Evolutionary conservation across 768 basidiomycete species (phyloP), one percentile per base, ranked within the genome.

Genomic region (Xerocomellus intermedius): DNA sequence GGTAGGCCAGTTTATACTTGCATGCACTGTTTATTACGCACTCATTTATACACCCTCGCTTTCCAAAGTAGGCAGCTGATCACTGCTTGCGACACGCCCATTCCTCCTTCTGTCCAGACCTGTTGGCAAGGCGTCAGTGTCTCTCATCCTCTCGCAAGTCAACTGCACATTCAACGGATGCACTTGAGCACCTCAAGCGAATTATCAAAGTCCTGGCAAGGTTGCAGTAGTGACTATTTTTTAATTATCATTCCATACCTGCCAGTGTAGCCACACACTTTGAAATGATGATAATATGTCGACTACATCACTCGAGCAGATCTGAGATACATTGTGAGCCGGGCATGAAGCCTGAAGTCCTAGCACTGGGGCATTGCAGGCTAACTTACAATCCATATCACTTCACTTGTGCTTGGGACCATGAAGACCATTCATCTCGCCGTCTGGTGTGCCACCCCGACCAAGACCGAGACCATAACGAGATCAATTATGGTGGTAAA

Each of bases 401-500:
- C 92, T 91, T 13, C 94, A 83, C 75, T 95, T 96, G 75, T 95
- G 94, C 75, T 96, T 96, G 48, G 93, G 84, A 42, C 94, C 94
- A 64, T 93, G 91, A 42, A 94, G 70, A 21, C 92, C 91, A 64
- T 91, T 92, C 84, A 93, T 90, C 72, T 94, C 94, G 52, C 83
- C 74, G 60, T 91, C 88, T 19, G 75, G 75, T 42, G 79, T 77
- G 39, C 74, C 65, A 16, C 77, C 74, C 36, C 89, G 81, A 32
- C 83, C 80, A 48, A 86, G 64, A 33, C 83, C 83, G 33, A 89
- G 70, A 37, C 89, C 89, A 59, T 91, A 92, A 60, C 90, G 85
- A 53, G 88, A 78, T 2, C 84, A 86, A 52, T 86, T 83, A 65
- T 90, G 89, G 48, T 89, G 84, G 66, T 91, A 90, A 33, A 89